phyloP scores from a whole-genome alignment of 1,139 yeast species.

The Zygosaccharomyces pseudobailii region DNA sequence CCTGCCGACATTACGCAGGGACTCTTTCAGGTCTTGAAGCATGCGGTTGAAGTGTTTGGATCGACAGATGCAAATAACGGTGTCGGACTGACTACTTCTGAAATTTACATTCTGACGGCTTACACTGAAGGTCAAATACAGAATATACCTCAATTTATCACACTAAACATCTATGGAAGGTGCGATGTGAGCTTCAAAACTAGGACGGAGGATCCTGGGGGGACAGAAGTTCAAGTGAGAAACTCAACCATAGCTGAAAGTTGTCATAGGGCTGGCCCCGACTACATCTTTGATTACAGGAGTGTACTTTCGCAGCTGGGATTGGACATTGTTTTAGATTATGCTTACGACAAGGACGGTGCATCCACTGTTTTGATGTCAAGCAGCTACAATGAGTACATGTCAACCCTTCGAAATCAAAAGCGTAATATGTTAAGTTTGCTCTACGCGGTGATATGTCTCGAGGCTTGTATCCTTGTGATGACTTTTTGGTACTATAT shows the following conservation, averaged over 20 bases:
- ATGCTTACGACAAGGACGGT: slow-evolving; percentile 22
- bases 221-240: slow-evolving; percentile 4
- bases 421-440: slow-evolving; percentile 21
- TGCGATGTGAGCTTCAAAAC: slow-evolving; percentile 21
- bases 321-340: slow-evolving; percentile 28
- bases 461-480: slow-evolving; percentile 14
- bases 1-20: slow-evolving; percentile 27
- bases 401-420: slow-evolving; percentile 8
- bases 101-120: slow-evolving; percentile 26
- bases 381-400: slow-evolving; percentile 15
- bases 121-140: slow-evolving; percentile 26
- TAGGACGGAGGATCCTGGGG: slow-evolving; percentile 3
- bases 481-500: slow-evolving; percentile 26
- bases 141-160: slow-evolving; percentile 27
- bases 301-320: slow-evolving; percentile 23
- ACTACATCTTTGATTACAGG: slow-evolving; percentile 29
- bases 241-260: slow-evolving; percentile 14
- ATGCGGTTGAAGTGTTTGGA: slow-evolving; percentile 22
- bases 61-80: slow-evolving; percentile 27
- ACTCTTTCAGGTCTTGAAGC: slow-evolving; percentile 22
- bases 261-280: slow-evolving; percentile 19
- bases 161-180: slow-evolving; percentile 25
- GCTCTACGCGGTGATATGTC: slow-evolving; percentile 15
- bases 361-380: slow-evolving; percentile 1
- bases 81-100: slow-evolving; percentile 32